These are phyloP conservation scores for Fusarium piperis DNA, from an alignment of 2,329 filamentous ascomycete genomes.

Conservation along the genomic window DNA sequence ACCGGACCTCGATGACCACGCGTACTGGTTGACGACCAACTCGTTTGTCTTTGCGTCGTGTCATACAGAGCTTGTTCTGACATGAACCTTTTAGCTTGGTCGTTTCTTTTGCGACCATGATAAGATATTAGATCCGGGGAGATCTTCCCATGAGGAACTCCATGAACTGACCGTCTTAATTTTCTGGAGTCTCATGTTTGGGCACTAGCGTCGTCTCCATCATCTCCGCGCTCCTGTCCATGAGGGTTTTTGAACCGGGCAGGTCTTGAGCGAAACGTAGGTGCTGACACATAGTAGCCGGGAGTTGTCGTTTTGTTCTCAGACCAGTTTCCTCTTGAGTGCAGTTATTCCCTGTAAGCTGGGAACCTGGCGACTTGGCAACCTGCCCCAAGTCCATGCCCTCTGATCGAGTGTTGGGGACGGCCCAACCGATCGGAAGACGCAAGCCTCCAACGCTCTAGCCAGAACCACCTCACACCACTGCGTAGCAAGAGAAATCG, in stretches of 20 bases:
- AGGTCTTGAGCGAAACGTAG: not conserved
- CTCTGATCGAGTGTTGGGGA: not conserved
- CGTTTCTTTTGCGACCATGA: conserved; percentile 10
- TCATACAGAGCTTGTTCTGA: conserved; percentile 18
- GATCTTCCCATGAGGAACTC: conserved; percentile 26
- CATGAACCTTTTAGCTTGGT: not conserved
- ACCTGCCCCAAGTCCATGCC: not conserved
- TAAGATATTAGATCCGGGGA: conserved; percentile 25
- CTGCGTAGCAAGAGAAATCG: not conserved
- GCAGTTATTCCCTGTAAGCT: not conserved
- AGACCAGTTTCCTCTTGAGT: not conserved
- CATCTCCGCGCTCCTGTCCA: not conserved
- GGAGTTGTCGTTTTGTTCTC: not conserved
- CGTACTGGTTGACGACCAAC: conserved; percentile 17
- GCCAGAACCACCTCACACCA: conserved; percentile 5
- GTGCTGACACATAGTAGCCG: not conserved
- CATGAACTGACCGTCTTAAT: conserved; percentile 13
- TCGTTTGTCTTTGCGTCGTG: conserved; percentile 26
- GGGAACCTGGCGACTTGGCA: not conserved
- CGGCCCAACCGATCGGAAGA: conserved; percentile 1
- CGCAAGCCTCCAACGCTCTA: not conserved
- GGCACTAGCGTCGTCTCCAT: not conserved
- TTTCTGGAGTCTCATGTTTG: not conserved
- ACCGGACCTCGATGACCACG: not conserved
- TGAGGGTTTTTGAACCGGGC: conserved; percentile 5